Evolutionary conservation across 305 asterid species (phyloP), one percentile per base, ranked within the genome.

Genomic region (Plantago lanceolata): DNA sequence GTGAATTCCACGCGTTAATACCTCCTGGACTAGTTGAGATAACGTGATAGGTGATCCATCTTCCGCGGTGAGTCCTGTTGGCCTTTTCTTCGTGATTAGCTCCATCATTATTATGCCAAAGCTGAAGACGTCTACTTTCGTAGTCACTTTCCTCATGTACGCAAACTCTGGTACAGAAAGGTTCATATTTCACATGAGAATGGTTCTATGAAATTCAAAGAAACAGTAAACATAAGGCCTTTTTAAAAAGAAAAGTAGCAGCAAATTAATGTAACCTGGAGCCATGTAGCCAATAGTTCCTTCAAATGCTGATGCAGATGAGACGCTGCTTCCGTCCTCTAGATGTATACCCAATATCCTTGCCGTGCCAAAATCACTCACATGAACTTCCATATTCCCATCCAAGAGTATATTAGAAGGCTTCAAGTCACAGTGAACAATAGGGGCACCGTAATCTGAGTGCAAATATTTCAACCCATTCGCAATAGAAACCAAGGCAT

Each of bases 261-360:
- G 28, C 28, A 24, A 24, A 24, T 24, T 24, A 47, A 2, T 28
- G 3, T 77, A 76, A 86, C 97, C 96, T 76, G 97, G 95, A 48
- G 96, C 96, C 62, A 86, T 73, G 88, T 90, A 90, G 61, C 97
- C 97, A 56, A 90, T 90, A 14, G 95, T 90, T 69, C 97, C 96
- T 83, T 86, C 78, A 66, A 90, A 86, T 6, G 85, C 81, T 12
- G 90, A 80, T 19, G 85, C 63, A 19, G 88, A 75, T 0, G 89
- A 80, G 6, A 61, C 16, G 65, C 79, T 65, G 52, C 67, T 64
- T 51, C 77, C 86, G 17, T 68, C 78, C 43, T 86, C 89, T 5
- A 66, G 66, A 75, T 73, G 81, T 62, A 84, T 43, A 7, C 97
- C 96, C 24, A 88, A 75, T 48, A 90, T 86, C 71, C 96, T 66